Base-by-base conservation (phyloP, 768 basidiomycete genomes). In the Boletus patriciae region DNA sequence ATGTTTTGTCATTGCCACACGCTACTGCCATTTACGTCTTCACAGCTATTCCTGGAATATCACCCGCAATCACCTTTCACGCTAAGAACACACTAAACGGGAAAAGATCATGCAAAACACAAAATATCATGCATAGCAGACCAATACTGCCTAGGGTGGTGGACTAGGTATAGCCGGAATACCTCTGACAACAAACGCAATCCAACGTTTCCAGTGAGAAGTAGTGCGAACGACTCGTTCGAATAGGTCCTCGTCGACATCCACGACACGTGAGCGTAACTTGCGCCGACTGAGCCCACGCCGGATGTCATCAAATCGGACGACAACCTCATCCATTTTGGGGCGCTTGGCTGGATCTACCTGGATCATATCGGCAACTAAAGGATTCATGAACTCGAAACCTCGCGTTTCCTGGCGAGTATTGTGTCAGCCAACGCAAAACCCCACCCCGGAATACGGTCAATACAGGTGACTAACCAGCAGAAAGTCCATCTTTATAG, bases 401-500 rank as follows among this genome's bases (percentile, higher is more conserved):
- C 66, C 61, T 1, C 13, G 42, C 5, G 46, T 57, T 21, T 12
- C 12, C 60, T 63, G 21, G 7, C n/a, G 25, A 21, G 18, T 6
- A 51, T 31, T 9, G 19, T 6, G 4, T 46, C 11, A 34, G 31
- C 12, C 12, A 8, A 5, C 6, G 31, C 9, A 23, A 13, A 10
- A 29, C 1, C 7, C 25, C 25, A 25, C 25, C 4, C 25, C 25
- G 4, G 29, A 10, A 29, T 29, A 10, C 29, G 9, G 29, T 7
- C 29, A 10, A 29, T 7, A 10, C 29, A 10, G 29, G 33, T 12
- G 8, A 13, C 12, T 10, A 9, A 21, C 42, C 13, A 21, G 7
- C 12, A 21, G 13, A 48, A 78, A 74, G n/a, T 73, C 62, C 45
- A 19, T 54, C 13, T 57, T 62, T 12, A 78, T 67, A 9, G 73